Base-by-base conservation (phyloP, 331 rosid species). In the Ulmus americana region DNA sequence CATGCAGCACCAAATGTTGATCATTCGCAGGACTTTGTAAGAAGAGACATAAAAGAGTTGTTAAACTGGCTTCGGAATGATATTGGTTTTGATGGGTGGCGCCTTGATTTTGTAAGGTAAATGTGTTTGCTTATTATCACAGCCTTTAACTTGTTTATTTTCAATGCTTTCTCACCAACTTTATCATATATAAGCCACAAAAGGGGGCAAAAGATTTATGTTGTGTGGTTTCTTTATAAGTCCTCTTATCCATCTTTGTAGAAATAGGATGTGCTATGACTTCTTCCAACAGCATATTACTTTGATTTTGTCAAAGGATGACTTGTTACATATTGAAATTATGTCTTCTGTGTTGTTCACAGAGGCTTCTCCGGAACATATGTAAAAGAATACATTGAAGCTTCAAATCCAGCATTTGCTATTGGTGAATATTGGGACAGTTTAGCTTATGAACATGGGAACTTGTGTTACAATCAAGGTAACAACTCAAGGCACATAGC, bases 351-450 rank as follows among this genome's bases (percentile, higher is more conserved):
- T 75, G 43, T 61, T 79, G 45, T 67, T 50, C 35, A 63, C 81
- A 84, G 91, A 59, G 91, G 95, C 62, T 88, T 85, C 73, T 83
- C 89, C n/a, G 91, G 91, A 67, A 62, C 80, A 18, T 75, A 67
- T 11, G 89, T 88, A 49, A 88, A 85, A 71, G 95, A 88, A 68
- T 88, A 88, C 74, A 85, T 88, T 62, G 91, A 83, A 76, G 76
- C 89, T 59, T 83, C 89, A 41, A 74, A 57, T 63, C 95, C 95
- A 0, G 79, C 70, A 18, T 88, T 85, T 75, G 79, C 95, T 48
- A 81, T 88, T 63, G 95, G 95, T 79, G 95, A 88, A 75, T 88
- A 88, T 69, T 88, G 95, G 95, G 95, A 88, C 81, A 79, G 87
- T 75, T 71, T 85, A 78, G 75, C 57, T 55, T 88, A 88, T 77